These are phyloP conservation scores for Solanum bukasovii DNA, from an alignment of 257 asterid species.

Conservation along the genomic window DNA sequence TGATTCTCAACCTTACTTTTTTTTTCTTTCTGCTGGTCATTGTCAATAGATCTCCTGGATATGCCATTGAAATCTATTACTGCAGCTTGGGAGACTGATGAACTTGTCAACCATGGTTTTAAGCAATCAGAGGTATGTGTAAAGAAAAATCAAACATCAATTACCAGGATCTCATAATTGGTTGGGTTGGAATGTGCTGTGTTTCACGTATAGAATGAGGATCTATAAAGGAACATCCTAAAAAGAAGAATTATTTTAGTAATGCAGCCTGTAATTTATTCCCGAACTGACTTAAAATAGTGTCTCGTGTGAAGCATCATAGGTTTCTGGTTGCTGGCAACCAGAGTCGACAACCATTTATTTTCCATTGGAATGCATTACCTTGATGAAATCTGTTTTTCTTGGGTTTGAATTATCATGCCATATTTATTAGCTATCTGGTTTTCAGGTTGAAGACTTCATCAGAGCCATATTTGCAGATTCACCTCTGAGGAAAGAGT, in stretches of 20 bases:
- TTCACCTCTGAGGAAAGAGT: conserved; percentile 83
- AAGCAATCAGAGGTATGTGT: conserved; percentile 55
- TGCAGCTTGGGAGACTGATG: conserved; percentile 84
- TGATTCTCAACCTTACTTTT: not conserved
- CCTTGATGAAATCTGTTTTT: not conserved
- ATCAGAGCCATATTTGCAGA: conserved; percentile 83
- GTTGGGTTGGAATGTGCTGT: not conserved
- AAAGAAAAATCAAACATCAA: not conserved
- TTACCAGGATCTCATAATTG: not conserved
- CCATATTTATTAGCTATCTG: not conserved
- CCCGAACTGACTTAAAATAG: not conserved
- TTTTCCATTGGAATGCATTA: not conserved
- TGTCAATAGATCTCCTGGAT: conserved; percentile 69
- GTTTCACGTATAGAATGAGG: not conserved
- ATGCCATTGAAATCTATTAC: conserved; percentile 85
- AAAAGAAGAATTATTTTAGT: not conserved
- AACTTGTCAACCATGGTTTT: conserved; percentile 57
- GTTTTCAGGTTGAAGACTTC: conserved; percentile 65
- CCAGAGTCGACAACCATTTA: not conserved
- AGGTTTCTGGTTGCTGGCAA: not conserved
- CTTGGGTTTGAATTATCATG: not conserved
- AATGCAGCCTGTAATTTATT: not conserved
- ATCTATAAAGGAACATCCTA: not conserved
- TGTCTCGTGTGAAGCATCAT: not conserved
- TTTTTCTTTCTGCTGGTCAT: not conserved